Evolutionary conservation across 306 rosid species (phyloP).

Genomic region (apple (Malus domestica)): DNA sequence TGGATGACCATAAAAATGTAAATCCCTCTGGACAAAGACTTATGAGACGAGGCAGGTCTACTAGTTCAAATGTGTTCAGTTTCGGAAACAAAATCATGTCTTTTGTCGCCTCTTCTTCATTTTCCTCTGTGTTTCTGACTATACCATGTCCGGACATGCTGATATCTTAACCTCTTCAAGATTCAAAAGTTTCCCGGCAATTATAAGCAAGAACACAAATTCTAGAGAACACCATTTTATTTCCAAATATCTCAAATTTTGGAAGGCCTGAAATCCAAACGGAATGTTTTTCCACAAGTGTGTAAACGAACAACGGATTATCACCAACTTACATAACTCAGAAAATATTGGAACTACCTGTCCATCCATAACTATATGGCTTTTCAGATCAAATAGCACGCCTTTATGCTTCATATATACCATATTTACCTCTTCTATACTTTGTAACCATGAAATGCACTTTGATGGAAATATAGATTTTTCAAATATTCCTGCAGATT

Average conservation of each 20-base stretch:
- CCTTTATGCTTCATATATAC: not conserved
- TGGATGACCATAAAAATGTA: not conserved
- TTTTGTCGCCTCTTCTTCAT: not conserved
- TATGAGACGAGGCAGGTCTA: accelerated
- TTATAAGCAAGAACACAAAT: not conserved
- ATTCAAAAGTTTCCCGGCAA: not conserved
- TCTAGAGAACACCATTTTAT: not conserved
- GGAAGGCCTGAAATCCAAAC: not conserved
- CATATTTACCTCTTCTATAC: not conserved
- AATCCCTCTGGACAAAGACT: not conserved
- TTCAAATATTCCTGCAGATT: too few species aligned
- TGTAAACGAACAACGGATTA: accelerated
- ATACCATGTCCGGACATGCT: accelerated
- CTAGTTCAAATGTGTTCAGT: not conserved
- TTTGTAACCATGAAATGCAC: not conserved
- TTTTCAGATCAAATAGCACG: not conserved
- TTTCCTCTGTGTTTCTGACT: not conserved
- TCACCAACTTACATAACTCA: not conserved
- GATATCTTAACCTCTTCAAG: not conserved
- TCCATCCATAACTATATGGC: not conserved
- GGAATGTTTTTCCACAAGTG: not conserved
- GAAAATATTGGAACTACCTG: not conserved
- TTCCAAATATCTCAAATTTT: not conserved
- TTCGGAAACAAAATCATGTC: not conserved
- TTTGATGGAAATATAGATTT: too few species aligned